Conservation (phyloP, 2,329 filamentous ascomycete species). For the Fusarium sp. region DNA sequence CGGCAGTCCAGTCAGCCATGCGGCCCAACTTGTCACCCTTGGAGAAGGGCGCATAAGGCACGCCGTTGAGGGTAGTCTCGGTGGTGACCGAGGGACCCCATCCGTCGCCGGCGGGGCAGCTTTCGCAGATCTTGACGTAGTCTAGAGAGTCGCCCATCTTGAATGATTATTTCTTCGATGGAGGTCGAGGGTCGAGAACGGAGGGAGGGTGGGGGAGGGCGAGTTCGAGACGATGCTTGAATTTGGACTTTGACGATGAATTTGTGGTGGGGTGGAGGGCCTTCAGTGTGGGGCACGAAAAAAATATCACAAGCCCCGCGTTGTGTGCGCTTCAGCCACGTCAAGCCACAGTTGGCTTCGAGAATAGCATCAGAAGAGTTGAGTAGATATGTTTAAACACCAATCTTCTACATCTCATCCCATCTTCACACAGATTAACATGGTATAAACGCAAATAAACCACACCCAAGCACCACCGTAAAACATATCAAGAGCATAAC, state of each 20-base stretch:
- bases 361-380: neutral
- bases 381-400: neutral
- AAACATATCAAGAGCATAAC: neutral
- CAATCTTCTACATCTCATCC: neutral
- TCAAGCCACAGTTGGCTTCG: constrained; percentile 27
- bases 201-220: constrained; percentile 25
- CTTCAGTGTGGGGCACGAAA: constrained; percentile 43
- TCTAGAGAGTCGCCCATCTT: constrained; percentile 67
- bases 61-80: constrained; percentile 91
- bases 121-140: constrained; percentile 73
- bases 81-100: constrained; percentile 89
- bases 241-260: constrained; percentile 52
- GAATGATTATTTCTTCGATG: constrained; percentile 31
- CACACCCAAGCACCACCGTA: neutral
- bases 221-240: constrained; percentile 44
- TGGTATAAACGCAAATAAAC: neutral
- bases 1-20: constrained; percentile 98
- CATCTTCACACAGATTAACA: neutral
- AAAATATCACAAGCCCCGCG: constrained; percentile 49
- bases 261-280: constrained; percentile 56
- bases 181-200: constrained; percentile 9
- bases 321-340: constrained; percentile 41
- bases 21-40: constrained; percentile 98
- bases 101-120: constrained; percentile 79
- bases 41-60: constrained; percentile 97